These are phyloP conservation scores for Vanrija sp. DNA, from an alignment of 1,284 basidiomycete genomes.

Conservation along the genomic window DNA sequence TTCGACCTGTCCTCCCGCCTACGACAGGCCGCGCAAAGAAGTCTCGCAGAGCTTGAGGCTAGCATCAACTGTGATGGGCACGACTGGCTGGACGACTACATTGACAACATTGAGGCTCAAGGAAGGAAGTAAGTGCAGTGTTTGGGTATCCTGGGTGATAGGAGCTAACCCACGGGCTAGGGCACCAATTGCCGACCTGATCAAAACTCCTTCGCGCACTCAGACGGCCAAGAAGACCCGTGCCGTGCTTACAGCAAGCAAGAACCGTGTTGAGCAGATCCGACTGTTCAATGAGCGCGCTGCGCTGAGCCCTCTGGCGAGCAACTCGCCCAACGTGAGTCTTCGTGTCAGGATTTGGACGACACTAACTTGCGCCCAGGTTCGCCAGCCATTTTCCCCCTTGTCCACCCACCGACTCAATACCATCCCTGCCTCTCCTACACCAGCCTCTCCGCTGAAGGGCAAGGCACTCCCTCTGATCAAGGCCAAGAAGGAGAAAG, in stretches of 20 bases:
- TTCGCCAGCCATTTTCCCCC: constrained; percentile 34
- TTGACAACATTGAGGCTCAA: constrained; percentile 35
- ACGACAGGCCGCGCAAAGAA: constrained; percentile 27
- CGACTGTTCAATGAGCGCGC: constrained; percentile 28
- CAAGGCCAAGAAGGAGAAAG: constrained; percentile 7
- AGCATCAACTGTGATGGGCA: constrained; percentile 40
- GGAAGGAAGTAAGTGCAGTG: constrained; percentile 15
- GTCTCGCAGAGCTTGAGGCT: constrained; percentile 35
- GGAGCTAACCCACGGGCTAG: constrained; percentile 14
- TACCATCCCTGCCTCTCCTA: constrained; percentile 8
- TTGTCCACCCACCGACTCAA: constrained; percentile 34
- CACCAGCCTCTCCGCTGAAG: constrained; percentile 10
- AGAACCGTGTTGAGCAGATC: constrained; percentile 14
- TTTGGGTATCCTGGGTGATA: not conserved
- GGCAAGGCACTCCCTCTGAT: not conserved
- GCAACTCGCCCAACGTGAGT: constrained; percentile 23
- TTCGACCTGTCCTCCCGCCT: constrained; percentile 32
- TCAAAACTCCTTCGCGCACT: constrained; percentile 48
- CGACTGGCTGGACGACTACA: constrained; percentile 46
- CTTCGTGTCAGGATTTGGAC: too few relatives aligned
- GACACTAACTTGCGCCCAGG: constrained; percentile 1
- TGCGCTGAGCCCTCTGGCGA: constrained; percentile 28
- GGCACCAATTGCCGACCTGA: constrained; percentile 41
- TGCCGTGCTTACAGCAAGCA: constrained; percentile 29
- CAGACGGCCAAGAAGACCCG: constrained; percentile 47